Evolutionary conservation across 768 basidiomycete species (phyloP).

Genomic region (Rubroboletus pulcherrimus): DNA sequence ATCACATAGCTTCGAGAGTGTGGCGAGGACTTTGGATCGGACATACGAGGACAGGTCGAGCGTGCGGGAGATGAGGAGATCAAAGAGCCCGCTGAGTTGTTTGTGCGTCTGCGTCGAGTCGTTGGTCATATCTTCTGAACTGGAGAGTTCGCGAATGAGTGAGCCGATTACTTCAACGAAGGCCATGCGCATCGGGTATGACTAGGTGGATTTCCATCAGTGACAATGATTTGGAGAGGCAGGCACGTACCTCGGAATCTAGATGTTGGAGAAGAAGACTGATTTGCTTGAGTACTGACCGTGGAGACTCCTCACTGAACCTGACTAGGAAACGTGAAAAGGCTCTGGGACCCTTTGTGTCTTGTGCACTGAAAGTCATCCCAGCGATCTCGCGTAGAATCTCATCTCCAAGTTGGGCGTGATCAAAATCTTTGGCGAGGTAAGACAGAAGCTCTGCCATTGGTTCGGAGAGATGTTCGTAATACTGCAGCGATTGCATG

Average conservation of each 20-base stretch:
- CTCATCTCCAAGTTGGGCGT: constrained; percentile 86
- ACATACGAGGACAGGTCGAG: constrained; percentile 90
- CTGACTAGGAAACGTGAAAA: constrained; percentile 83
- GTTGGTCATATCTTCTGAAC: constrained; percentile 45
- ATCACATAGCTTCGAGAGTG: constrained; percentile 73
- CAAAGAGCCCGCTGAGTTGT: constrained; percentile 77
- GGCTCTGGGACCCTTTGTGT: constrained; percentile 81
- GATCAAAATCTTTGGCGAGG: constrained; percentile 83
- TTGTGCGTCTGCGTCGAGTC: constrained; percentile 51
- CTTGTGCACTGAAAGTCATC: constrained; percentile 74
- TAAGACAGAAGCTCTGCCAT: constrained; percentile 87
- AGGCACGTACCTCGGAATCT: constrained; percentile 77
- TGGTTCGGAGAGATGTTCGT: constrained; percentile 89
- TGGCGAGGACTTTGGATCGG: constrained; percentile 79
- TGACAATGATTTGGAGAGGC: neutral
- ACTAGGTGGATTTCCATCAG: constrained; percentile 41
- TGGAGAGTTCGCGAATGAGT: constrained; percentile 78
- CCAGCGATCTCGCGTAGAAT: constrained; percentile 82
- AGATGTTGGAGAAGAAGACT: constrained; percentile 78
- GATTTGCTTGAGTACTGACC: constrained; percentile 85
- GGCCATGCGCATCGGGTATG: constrained; percentile 95
- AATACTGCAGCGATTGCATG: constrained; percentile 89
- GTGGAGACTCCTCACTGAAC: constrained; percentile 75
- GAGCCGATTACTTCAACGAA: constrained; percentile 86
- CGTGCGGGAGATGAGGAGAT: constrained; percentile 80